Percentiles rank a stretch among this genome's conserved stretches.
These are phyloP conservation scores for Choiromyces venosus DNA, from an alignment of 495 filamentous ascomycete species.

Conservation along the genomic window DNA sequence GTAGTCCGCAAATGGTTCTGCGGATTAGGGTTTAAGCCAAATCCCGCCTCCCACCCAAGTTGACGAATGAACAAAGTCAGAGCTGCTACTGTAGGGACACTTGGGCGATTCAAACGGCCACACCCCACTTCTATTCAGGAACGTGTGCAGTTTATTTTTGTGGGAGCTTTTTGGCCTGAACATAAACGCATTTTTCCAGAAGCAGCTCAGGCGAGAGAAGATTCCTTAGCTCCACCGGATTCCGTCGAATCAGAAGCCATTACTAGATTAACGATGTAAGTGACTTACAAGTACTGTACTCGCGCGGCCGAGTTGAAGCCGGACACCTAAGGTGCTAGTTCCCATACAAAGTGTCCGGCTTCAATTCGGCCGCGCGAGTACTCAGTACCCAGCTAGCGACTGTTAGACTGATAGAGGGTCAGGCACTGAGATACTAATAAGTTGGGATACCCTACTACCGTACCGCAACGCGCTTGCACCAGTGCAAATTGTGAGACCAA, in stretches of 20 bases:
- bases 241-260: neutral
- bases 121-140: neutral
- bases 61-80: neutral
- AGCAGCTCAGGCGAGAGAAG: neutral
- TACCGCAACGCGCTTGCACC: neutral
- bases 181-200: neutral
- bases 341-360: too few species aligned
- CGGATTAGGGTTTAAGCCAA: neutral
- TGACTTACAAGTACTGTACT: neutral
- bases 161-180: neutral
- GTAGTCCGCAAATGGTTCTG: neutral
- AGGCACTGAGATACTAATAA: neutral
- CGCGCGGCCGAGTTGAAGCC: too few species aligned
- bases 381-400: too few species aligned
- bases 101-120: neutral
- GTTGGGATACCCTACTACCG: neutral
- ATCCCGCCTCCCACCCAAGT: neutral
- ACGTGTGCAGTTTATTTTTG: neutral
- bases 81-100: neutral
- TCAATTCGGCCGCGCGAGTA: too few species aligned
- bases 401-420: neutral
- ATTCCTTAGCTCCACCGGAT: neutral
- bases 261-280: neutral
- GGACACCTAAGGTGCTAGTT: too few species aligned
- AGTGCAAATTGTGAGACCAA: neutral